Evolutionary conservation across 2,329 filamentous ascomycete species (phyloP).

Genomic region (Monosporascus sp.): DNA sequence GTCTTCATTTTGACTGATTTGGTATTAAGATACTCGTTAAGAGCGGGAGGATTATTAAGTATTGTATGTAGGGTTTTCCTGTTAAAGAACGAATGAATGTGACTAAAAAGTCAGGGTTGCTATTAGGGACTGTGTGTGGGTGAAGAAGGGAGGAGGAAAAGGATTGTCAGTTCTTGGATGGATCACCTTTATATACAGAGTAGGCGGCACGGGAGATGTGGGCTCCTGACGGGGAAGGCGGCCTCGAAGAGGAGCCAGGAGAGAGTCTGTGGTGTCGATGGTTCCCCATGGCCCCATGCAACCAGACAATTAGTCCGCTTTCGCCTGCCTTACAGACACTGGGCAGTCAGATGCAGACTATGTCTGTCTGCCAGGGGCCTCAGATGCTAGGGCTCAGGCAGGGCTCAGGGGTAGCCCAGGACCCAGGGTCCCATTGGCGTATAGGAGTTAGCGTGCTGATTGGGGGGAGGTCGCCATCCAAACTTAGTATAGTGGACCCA

Average conservation of each 20-base stretch:
- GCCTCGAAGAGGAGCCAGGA: background rate
- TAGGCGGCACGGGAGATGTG: conserved; percentile 13
- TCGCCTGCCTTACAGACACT: background rate
- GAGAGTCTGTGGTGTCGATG: background rate
- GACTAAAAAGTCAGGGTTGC: conserved; percentile 50
- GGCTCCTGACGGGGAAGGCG: conserved; percentile 3
- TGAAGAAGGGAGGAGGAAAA: conserved; percentile 34
- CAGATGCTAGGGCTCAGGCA: too few species aligned
- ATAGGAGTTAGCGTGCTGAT: conserved; percentile 1
- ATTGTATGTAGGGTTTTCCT: conserved; percentile 22
- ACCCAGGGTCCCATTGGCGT: too few species aligned
- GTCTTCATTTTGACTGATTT: conserved; percentile 62
- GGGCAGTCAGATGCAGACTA: too few species aligned
- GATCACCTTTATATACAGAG: conserved; percentile 43
- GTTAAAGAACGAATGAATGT: conserved; percentile 51
- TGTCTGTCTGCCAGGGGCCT: too few species aligned
- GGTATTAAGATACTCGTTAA: conserved; percentile 33
- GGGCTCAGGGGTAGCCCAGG: too few species aligned
- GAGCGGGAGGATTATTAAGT: conserved; percentile 27
- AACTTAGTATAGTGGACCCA: conserved; percentile 2
- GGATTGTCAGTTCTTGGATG: conserved; percentile 33
- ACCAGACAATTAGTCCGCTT: conserved; percentile 7
- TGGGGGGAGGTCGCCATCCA: background rate
- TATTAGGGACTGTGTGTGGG: conserved; percentile 44
- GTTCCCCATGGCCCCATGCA: conserved; percentile 3